Conservation (phyloP, 2,329 filamentous ascomycete genomes). For the Ophiosphaerella herpotricha region DNA sequence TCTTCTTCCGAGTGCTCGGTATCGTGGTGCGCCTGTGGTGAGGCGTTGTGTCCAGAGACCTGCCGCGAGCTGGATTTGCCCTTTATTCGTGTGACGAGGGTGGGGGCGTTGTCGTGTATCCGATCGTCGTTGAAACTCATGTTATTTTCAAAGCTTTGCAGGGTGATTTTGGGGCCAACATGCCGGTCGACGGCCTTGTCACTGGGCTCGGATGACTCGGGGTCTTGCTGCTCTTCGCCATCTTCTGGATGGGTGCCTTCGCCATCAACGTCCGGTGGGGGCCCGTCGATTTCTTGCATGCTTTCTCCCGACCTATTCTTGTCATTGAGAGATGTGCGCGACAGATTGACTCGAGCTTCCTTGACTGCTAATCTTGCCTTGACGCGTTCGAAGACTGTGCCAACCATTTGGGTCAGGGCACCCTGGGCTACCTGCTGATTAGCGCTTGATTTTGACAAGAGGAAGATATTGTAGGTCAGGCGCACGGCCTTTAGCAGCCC, state of each 20-base stretch:
- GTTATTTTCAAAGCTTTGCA: conserved; percentile 70
- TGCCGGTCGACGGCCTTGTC: conserved; percentile 53
- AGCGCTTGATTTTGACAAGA: conserved; percentile 88
- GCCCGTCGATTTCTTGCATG: conserved; percentile 29
- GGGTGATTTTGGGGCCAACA: conserved; percentile 63
- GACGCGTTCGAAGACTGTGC: conserved; percentile 95
- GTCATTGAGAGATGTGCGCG: conserved; percentile 50
- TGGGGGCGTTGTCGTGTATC: conserved; percentile 69
- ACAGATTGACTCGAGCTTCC: conserved; percentile 69
- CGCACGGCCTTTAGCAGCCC: conserved; percentile 94
- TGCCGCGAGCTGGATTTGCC: conserved; percentile 48
- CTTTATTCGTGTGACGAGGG: conserved; percentile 66
- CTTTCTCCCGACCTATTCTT: conserved; percentile 40
- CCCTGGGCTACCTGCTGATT: conserved; percentile 98
- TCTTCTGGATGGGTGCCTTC: conserved; percentile 45
- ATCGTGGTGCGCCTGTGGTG: conserved; percentile 37
- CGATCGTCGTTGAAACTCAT: conserved; percentile 69
- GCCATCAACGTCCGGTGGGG: conserved; percentile 28
- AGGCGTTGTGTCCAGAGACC: conserved; percentile 51
- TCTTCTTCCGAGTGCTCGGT: conserved; percentile 65
- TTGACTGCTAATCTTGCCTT: conserved; percentile 85
- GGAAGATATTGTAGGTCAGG: conserved; percentile 98
- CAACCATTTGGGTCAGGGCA: conserved; percentile 97
- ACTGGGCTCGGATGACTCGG: conserved; percentile 45
- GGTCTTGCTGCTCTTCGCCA: conserved; percentile 43